A percentile compares a stretch with the other conserved stretches of the same genome.
Conservation (phyloP, 257 asterid genomes). For the Linaria vulgaris region DNA sequence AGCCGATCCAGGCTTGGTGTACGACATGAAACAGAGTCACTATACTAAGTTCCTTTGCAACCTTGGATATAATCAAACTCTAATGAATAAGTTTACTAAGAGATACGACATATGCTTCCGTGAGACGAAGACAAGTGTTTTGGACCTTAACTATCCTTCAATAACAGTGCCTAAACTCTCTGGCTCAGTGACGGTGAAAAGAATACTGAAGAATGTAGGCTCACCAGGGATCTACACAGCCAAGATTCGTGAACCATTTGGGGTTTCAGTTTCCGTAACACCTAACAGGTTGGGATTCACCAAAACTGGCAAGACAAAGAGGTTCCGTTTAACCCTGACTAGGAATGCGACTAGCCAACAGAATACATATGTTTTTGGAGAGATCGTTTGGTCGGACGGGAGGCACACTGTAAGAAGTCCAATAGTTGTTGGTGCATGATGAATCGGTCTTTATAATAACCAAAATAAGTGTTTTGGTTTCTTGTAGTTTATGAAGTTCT, state of each 20-base stretch:
- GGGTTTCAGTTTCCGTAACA: conserved; percentile 18
- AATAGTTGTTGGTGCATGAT: neutral
- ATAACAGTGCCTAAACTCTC: conserved; percentile 25
- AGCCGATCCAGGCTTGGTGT: conserved; percentile 32
- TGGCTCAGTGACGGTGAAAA: conserved; percentile 11
- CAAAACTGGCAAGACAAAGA: conserved; percentile 27
- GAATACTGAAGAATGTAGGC: conserved; percentile 37
- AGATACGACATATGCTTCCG: neutral
- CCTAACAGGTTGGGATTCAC: conserved; percentile 22
- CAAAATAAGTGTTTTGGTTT: too few relatives aligned
- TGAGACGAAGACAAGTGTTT: neutral
- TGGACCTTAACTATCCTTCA: conserved; percentile 34
- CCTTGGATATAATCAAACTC: conserved; percentile 12
- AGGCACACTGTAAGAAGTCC: conserved; percentile 29
- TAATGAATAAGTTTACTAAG: neutral
- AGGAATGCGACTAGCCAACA: neutral
- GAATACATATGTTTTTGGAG: conserved; percentile 16
- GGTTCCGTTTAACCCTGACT: conserved; percentile 23
- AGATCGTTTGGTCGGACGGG: conserved; percentile 29
- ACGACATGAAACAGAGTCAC: conserved; percentile 21
- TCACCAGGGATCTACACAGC: conserved; percentile 26
- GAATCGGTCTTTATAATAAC: neutral
- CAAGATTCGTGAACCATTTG: conserved; percentile 19
- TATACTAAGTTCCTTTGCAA: conserved; percentile 25
- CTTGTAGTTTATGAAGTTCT: too few relatives aligned